Conservation (phyloP, 192 early-diverging fungal species). For the Coemansia sp. region DNA sequence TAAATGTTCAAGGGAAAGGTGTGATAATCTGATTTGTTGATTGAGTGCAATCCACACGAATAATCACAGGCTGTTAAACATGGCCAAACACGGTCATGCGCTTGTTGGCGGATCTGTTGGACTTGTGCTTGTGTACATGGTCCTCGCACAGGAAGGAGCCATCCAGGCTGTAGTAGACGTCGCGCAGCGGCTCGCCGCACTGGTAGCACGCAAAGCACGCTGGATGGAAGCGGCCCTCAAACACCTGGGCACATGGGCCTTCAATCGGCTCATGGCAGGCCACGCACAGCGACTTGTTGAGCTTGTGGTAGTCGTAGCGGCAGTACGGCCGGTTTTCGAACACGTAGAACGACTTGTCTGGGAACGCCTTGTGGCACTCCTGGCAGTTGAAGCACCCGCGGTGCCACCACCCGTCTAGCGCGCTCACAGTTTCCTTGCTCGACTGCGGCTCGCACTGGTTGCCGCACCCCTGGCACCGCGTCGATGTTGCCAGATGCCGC, state of each 20-base stretch:
- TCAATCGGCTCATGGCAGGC: slow-evolving; percentile 81
- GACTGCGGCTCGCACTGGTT: slow-evolving; percentile 31
- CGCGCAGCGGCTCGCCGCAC: slow-evolving; percentile 45
- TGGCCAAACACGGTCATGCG: slow-evolving; percentile 46
- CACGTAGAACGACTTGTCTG: slow-evolving; percentile 79
- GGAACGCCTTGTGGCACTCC: slow-evolving; percentile 67
- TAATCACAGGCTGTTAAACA: slow-evolving; percentile 18
- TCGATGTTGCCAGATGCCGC: background rate
- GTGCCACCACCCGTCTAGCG: slow-evolving; percentile 67
- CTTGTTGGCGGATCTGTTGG: slow-evolving; percentile 30
- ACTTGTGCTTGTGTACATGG: slow-evolving; percentile 41
- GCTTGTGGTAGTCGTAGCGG: slow-evolving; percentile 81
- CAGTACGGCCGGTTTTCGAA: slow-evolving; percentile 82
- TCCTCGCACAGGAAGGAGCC: slow-evolving; percentile 48
- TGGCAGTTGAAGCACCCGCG: slow-evolving; percentile 64
- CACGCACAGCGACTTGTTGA: slow-evolving; percentile 82
- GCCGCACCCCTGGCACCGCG: slow-evolving; percentile 28
- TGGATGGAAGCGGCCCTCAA: slow-evolving; percentile 86
- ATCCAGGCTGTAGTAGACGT: slow-evolving; percentile 54
- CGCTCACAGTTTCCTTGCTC: slow-evolving; percentile 53
- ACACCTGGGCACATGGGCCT: slow-evolving; percentile 85
- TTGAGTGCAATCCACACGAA: too few relatives aligned
- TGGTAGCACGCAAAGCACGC: slow-evolving; percentile 75
- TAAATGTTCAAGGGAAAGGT: too few relatives aligned
- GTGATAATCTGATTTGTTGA: too few relatives aligned